phyloP scores from a whole-genome alignment of 2,329 filamentous ascomycete genomes.

The Cladobotryum protrusum region DNA sequence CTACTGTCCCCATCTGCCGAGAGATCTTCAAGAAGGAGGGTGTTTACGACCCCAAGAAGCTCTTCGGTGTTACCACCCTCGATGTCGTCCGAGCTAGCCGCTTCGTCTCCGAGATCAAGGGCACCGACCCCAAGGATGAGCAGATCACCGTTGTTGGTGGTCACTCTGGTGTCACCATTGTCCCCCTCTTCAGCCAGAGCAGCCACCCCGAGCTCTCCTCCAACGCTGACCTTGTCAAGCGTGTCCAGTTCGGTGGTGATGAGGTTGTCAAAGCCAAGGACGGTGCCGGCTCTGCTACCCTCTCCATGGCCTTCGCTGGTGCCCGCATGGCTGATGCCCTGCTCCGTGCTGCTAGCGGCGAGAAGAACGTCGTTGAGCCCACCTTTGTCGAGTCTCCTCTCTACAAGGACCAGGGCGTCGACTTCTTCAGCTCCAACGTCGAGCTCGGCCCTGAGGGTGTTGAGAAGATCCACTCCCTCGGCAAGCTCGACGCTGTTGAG shows the following conservation, averaged over 20 bases:
- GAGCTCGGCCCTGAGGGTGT: slow-evolving; percentile 96
- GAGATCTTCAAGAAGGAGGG: slow-evolving; percentile 94
- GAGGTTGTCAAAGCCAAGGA: slow-evolving; percentile 99
- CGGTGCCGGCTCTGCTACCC: slow-evolving; percentile 90
- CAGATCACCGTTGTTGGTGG: slow-evolving; percentile 94
- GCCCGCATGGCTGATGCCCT: slow-evolving; percentile 79
- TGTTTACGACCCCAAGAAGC: slow-evolving; percentile 98
- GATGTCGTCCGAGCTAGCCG: slow-evolving; percentile 96
- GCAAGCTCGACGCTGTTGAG: slow-evolving; percentile 78
- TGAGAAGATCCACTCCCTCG: slow-evolving; percentile 84
- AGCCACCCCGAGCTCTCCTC: slow-evolving; percentile 77
- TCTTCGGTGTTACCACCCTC: slow-evolving; percentile 99
- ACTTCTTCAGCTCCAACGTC: slow-evolving; percentile 94
- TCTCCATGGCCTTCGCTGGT: slow-evolving; percentile 98
- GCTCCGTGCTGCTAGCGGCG: slow-evolving; percentile 84
- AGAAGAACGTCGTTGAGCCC: slow-evolving; percentile 93
- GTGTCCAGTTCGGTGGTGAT: slow-evolving; percentile 98
- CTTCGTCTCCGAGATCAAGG: slow-evolving; percentile 95
- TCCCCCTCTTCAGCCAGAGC: slow-evolving; percentile 93
- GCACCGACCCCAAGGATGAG: slow-evolving; percentile 83
- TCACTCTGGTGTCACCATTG: slow-evolving; percentile 97
- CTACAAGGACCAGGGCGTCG: slow-evolving; percentile 96
- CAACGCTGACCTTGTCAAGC: slow-evolving; percentile 75
- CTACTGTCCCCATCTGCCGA: slow-evolving; percentile 92
- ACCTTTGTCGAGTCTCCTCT: slow-evolving; percentile 95